Evolutionary conservation across 768 basidiomycete species (phyloP), one percentile per base, ranked within the genome.

Genomic region (Tricholoma matsutake): DNA sequence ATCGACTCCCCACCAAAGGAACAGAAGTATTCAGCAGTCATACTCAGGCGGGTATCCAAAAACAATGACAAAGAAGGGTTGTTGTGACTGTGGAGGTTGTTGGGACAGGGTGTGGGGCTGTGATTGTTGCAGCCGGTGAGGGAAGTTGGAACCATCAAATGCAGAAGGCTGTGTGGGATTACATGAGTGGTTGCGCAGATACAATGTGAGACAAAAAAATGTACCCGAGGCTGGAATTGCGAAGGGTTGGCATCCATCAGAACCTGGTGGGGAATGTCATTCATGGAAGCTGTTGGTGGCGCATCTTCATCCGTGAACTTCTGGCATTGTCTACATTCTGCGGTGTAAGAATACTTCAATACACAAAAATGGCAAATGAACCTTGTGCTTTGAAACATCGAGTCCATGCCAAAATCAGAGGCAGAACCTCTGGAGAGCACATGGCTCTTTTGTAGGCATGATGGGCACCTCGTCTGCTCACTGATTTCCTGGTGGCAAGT

Each of bases 11-110:
- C 92, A 10, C 25, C 47, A 7, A 95, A 74, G 1, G 86, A 85
- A 65, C 81, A 83, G 77, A 92, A 89, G 71, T 89, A 89, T 66
- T 90, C 88, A 14, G 84, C 84, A 0, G 89, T 86, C 14, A 86
- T 69, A 56, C 82, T 85, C 90, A 31, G 85, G 78, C 6, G 94
- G 92, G 70, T 94, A 95, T n/a, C 94, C 94, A 63, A 93, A 96
- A 55, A 96, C 85, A 67, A 94, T 79, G 37, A 96, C 79, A 67
- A 87, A 88, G 29, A 83, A 71, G 2, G 82, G 78, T 25, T 84
- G 81, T 10, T 74, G 54, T 5, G 76, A 61, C 43, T 71, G 60
- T 20, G 22, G 34, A 1, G 25, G 49, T 32, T 32, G 31, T 16
- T 62, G 59, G n/a, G 61, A 61, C 18, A 73, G 60, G 52, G 71